phyloP scores from a whole-genome alignment of 2,329 filamentous ascomycete species.

The Fusarium sp. region DNA sequence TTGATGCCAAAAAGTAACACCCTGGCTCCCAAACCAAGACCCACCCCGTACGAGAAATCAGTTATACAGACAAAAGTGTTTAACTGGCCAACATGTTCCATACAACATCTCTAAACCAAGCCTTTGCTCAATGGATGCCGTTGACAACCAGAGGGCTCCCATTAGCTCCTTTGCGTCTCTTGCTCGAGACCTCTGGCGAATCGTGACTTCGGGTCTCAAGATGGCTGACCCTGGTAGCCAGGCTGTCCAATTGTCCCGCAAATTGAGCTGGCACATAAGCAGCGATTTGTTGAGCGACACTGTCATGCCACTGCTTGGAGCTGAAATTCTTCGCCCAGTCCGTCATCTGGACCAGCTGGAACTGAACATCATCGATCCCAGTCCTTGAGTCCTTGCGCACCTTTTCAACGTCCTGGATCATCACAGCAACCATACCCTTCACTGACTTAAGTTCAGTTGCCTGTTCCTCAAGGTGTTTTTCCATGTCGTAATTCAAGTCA shows the following conservation, averaged over 20 bases:
- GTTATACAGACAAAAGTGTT: not conserved
- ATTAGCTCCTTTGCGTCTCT: slow-evolving; percentile 38
- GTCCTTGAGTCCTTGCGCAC: slow-evolving; percentile 38
- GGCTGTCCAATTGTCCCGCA: slow-evolving; percentile 25
- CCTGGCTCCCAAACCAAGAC: not conserved
- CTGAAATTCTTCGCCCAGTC: slow-evolving; percentile 60
- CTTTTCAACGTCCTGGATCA: slow-evolving; percentile 5
- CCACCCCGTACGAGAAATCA: not conserved
- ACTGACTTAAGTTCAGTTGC: not conserved
- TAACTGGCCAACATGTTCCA: not conserved
- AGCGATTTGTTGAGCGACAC: slow-evolving; percentile 53
- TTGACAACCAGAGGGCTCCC: slow-evolving; percentile 26
- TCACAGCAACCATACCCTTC: not conserved
- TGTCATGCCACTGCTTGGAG: slow-evolving; percentile 53
- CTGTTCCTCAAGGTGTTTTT: slow-evolving; percentile 4
- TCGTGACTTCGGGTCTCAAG: slow-evolving; percentile 32
- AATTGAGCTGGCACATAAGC: slow-evolving; percentile 37
- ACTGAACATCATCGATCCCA: slow-evolving; percentile 46
- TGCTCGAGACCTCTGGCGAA: slow-evolving; percentile 16
- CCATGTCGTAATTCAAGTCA: not conserved
- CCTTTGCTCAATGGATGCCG: slow-evolving; percentile 9
- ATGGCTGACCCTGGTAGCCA: slow-evolving; percentile 29
- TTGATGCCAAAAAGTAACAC: slow-evolving; percentile 8
- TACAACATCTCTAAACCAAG: not conserved
- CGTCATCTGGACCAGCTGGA: slow-evolving; percentile 54